phyloP scores from a whole-genome alignment of 306 rosid genomes.

The Vigna trinervia region DNA sequence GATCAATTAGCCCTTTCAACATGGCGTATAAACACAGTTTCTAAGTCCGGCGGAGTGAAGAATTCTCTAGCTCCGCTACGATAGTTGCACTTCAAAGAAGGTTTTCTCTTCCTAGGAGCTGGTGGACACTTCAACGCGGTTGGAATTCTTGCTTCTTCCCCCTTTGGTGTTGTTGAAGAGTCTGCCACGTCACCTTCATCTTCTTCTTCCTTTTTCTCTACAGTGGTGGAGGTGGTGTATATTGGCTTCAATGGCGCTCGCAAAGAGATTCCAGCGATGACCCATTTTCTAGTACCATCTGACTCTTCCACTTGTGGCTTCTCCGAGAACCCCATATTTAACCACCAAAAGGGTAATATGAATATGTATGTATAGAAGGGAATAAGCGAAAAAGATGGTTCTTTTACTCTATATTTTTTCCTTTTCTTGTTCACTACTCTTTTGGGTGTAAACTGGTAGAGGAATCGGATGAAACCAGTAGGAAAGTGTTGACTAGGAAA shows the following conservation, averaged over 20 bases:
- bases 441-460: conserved; percentile 41
- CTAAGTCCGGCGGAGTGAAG: conserved; percentile 84
- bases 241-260: conserved; percentile 73
- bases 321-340: conserved; percentile 71
- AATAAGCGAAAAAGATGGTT: conserved; percentile 46
- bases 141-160: conserved; percentile 67
- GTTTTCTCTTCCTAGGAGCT: conserved; percentile 74
- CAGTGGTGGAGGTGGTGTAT: conserved; percentile 52
- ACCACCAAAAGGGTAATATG: conserved; percentile 21
- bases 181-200: conserved; percentile 42
- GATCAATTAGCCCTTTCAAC: conserved; percentile 55
- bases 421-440: background rate
- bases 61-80: conserved; percentile 57
- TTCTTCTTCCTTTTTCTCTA: conserved; percentile 39
- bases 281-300: conserved; percentile 65
- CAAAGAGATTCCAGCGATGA: conserved; percentile 64
- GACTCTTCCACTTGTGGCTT: conserved; percentile 57
- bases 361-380: conserved; percentile 38
- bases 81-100: conserved; percentile 68
- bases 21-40: conserved; percentile 74
- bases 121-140: conserved; percentile 73
- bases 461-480: conserved; percentile 57
- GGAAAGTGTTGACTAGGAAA: conserved; percentile 58
- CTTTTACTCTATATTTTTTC: background rate
- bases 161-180: conserved; percentile 75